Conservation (phyloP, 305 asterid species). For the Ajuga reptans region DNA sequence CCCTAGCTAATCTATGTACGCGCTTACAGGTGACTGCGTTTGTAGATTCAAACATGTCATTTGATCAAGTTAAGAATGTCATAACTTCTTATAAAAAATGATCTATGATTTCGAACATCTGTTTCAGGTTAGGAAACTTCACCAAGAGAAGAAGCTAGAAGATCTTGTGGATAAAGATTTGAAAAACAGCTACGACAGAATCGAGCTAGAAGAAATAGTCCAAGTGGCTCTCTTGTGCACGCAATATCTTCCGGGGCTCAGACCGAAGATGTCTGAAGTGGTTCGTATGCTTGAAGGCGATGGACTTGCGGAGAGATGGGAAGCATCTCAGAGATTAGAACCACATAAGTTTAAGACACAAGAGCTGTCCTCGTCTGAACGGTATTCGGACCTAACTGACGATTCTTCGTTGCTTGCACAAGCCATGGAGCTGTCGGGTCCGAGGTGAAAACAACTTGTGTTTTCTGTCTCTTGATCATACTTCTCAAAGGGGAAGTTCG, state of each 20-base stretch:
- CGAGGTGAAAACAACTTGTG: conserved; percentile 42
- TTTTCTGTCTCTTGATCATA: background rate
- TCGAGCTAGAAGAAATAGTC: conserved; percentile 84
- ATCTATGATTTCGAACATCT: background rate
- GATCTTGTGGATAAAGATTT: conserved; percentile 67
- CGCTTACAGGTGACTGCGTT: background rate
- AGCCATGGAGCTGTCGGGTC: conserved; percentile 94
- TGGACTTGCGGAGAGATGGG: conserved; percentile 95
- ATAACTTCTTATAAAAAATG: background rate
- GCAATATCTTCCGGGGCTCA: conserved; percentile 63
- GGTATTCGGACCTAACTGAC: conserved; percentile 83
- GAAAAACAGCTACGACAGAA: conserved; percentile 51
- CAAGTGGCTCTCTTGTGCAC: conserved; percentile 81
- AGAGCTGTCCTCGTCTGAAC: conserved; percentile 70
- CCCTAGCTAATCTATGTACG: too few species aligned
- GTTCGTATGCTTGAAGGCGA: conserved; percentile 96
- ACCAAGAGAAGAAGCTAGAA: conserved; percentile 70
- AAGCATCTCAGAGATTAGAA: conserved; percentile 69
- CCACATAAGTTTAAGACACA: conserved; percentile 42
- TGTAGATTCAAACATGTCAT: background rate
- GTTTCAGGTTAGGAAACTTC: conserved; percentile 68
- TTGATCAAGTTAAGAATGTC: background rate
- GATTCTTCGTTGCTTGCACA: conserved; percentile 80
- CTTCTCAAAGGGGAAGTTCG: conserved; percentile 33
- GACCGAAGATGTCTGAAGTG: conserved; percentile 93